Conservation (phyloP, 176 grass and related monocot species). For the Musa troglodytarum region DNA sequence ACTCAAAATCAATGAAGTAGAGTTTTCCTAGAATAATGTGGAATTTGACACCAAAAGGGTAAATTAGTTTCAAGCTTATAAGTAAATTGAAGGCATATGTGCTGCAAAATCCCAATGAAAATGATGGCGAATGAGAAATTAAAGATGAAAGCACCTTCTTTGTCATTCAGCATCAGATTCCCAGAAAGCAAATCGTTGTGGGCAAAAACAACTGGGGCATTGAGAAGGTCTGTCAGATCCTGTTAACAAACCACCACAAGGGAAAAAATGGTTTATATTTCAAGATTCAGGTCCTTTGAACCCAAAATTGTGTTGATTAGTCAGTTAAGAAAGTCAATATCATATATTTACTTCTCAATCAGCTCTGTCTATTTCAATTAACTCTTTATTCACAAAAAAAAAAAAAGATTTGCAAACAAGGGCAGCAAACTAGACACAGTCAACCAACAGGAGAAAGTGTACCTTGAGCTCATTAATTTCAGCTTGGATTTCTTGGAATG, state of each 20-base stretch:
- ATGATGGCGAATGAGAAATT: background rate
- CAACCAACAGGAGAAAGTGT: constrained; percentile 5
- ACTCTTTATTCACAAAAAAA: background rate
- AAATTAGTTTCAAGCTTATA: constrained; percentile 6
- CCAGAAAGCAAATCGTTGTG: constrained; percentile 99
- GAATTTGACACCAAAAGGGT: constrained; percentile 12
- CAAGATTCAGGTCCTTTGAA: background rate
- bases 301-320: no score
- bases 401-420: no score
- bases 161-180: constrained; percentile 91
- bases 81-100: constrained; percentile 3
- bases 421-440: background rate
- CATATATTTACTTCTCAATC: background rate
- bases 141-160: constrained; percentile 45
- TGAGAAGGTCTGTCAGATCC: constrained; percentile 61
- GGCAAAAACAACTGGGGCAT: constrained; percentile 59
- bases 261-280: background rate
- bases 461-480: constrained; percentile 92
- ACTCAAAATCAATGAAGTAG: constrained; percentile 98
- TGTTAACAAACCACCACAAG: constrained; percentile 29
- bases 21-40: constrained; percentile 58
- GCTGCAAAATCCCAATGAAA: background rate
- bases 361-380: background rate
- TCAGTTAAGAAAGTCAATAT: background rate
- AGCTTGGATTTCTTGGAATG: constrained; percentile 73